A percentile compares a stretch with the other conserved stretches of the same genome.
These are phyloP conservation scores for Cyathus striatus DNA, from an alignment of 768 basidiomycete genomes.

Conservation along the genomic window DNA sequence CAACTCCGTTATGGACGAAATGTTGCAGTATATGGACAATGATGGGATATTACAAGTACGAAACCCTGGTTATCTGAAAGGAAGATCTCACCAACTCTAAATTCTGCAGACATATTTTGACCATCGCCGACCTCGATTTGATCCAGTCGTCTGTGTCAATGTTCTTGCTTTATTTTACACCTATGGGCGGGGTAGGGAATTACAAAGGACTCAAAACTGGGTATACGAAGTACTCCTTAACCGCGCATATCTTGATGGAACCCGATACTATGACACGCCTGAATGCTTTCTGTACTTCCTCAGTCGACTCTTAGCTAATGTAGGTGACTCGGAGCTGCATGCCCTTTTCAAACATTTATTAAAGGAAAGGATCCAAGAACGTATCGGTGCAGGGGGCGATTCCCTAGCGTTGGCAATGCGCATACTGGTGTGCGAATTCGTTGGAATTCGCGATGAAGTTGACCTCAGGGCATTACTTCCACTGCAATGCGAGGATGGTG, in stretches of 20 bases:
- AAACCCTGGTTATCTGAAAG: not conserved
- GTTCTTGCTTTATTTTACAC: conserved; percentile 44
- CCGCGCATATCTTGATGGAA: conserved; percentile 50
- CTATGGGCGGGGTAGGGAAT: conserved; percentile 41
- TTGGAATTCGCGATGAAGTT: conserved; percentile 34
- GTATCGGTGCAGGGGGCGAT: conserved; percentile 43
- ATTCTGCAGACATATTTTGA: conserved; percentile 45
- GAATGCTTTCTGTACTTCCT: conserved; percentile 52
- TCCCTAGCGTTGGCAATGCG: conserved; percentile 56
- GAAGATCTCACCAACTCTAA: too few species aligned
- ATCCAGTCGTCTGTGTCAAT: conserved; percentile 51
- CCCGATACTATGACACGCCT: conserved; percentile 47
- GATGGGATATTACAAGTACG: conserved; percentile 49
- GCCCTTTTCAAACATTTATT: conserved; percentile 32
- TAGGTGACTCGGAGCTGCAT: conserved; percentile 29
- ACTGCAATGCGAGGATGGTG: conserved; percentile 50
- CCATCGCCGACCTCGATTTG: conserved; percentile 42
- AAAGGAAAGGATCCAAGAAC: conserved; percentile 41
- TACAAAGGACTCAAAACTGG: conserved; percentile 41
- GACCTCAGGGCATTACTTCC: conserved; percentile 40
- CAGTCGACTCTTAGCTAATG: conserved; percentile 33
- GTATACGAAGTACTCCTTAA: conserved; percentile 42
- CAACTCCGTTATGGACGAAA: conserved; percentile 49
- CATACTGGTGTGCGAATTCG: conserved; percentile 35
- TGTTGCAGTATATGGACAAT: conserved; percentile 41